Evolutionary conservation across 2,329 filamentous ascomycete genomes (phyloP), one percentile per base, ranked within the genome.

Genomic region (Hypomyces perniciosus): DNA sequence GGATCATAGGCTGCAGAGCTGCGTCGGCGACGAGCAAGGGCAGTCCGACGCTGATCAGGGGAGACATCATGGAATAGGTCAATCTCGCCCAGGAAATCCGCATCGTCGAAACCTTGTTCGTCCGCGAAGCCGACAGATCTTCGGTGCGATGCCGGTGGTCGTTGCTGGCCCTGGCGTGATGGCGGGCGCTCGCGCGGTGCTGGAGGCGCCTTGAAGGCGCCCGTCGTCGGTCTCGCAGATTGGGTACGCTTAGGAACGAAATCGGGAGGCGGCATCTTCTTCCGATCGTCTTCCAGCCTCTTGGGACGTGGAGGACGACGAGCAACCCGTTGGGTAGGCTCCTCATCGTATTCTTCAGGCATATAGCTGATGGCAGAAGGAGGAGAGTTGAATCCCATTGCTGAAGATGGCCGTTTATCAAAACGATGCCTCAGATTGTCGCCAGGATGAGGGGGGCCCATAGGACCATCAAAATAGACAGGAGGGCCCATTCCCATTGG

Each of bases 181-280:
- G 50, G 48, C 9, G 60, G 54, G 13, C 56, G 59, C 44, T 61
- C 62, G 41, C 51, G 27, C 44, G 6, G 65, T 44, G 62, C 46
- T 6, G 59, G 55, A 6, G 63, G 64, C 9, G 65, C 58, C 9
- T 63, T 62, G 54, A 63, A 69, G 3, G 64, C 58, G 30, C 60
- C 57, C 6, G 59, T 53, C 28, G 46, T 45, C 29, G 65, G 65
- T 43, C 65, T 41, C 6, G 66, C 62, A 12, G 67, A 67, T 55
- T 67, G 64, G 1, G 66, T 72, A 10, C 74, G 63, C 45, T 47
- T 46, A 20, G 66, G 66, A 37, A 66, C 57, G 28, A 53, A 60
- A 2, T 61, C 61, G 4, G 76, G 76, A 8, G 77, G 76, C 26
- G 78, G 77, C 76, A 79, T 78, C 30, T 68, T 66, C 45, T 59